phyloP scores from a whole-genome alignment of 2,329 filamentous ascomycete species.

The Aspergillus piperis region DNA sequence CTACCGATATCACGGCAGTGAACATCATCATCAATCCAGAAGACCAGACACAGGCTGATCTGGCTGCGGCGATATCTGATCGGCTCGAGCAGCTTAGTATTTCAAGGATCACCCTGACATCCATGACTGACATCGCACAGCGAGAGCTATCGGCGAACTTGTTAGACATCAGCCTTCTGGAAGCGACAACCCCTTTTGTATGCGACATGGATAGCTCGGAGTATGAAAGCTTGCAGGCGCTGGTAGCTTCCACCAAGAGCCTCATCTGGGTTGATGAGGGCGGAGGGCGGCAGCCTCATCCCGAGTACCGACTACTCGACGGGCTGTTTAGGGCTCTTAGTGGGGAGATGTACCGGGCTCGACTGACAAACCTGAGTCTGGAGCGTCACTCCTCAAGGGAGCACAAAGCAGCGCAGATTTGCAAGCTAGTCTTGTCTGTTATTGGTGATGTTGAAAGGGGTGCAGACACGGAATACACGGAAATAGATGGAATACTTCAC shows the following conservation, averaged over 20 bases:
- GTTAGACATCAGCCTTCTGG: constrained; percentile 9
- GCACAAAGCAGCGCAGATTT: constrained; percentile 4
- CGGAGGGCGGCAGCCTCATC: constrained; percentile 8
- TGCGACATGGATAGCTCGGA: constrained; percentile 6
- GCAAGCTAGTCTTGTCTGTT: not conserved
- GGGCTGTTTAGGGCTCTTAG: constrained; percentile 14
- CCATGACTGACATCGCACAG: not conserved
- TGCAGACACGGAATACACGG: constrained; percentile 13
- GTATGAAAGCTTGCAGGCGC: not conserved
- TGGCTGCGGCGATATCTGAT: not conserved
- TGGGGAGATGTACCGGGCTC: constrained; percentile 8
- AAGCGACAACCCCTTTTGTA: constrained; percentile 1
- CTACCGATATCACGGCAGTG: not conserved
- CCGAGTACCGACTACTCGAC: constrained; percentile 13
- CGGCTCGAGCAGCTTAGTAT: not conserved
- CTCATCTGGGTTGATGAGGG: constrained; percentile 15
- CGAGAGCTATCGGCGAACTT: not conserved
- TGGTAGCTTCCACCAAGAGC: constrained; percentile 5
- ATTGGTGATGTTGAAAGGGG: not conserved
- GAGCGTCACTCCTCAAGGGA: not conserved
- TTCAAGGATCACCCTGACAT: not conserved
- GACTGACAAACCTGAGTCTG: constrained; percentile 7
- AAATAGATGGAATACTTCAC: constrained; percentile 12
- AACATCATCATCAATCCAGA: not conserved
- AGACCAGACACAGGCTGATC: not conserved